Conservation (phyloP, 1,284 basidiomycete genomes). For the Ustilago bromivora region DNA sequence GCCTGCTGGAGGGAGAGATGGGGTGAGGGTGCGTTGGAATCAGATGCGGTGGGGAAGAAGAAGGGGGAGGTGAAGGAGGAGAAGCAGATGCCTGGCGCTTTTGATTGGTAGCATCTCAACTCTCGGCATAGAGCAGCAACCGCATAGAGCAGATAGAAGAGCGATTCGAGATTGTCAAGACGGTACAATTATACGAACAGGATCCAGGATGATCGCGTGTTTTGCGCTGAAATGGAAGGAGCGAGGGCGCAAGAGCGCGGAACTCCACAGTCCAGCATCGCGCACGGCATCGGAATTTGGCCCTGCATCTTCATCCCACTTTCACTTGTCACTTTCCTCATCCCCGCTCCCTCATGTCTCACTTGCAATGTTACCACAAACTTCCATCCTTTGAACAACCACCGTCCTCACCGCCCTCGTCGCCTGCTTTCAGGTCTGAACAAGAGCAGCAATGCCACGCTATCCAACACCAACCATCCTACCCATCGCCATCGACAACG, state of each 20-base stretch:
- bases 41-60: not conserved
- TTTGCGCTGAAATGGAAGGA: not conserved
- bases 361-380: constrained; percentile 1
- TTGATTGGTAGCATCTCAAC: constrained; percentile 33
- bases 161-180: no score
- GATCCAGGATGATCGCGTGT: not conserved
- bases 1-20: constrained; percentile 52
- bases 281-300: constrained; percentile 7
- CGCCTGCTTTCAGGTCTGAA: not conserved
- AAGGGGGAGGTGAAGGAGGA: constrained; percentile 2
- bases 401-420: constrained; percentile 8
- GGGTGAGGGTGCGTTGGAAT: constrained; percentile 33
- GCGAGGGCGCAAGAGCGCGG: not conserved
- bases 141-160: not conserved
- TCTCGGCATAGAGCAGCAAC: not conserved
- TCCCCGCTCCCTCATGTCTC: not conserved
- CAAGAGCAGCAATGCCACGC: constrained; percentile 26
- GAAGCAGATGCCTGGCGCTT: constrained; percentile 33
- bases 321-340: not conserved
- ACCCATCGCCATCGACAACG: constrained; percentile 32
- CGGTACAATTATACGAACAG: no score
- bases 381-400: not conserved
- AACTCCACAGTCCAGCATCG: constrained; percentile 10
- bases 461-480: constrained; percentile 30
- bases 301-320: constrained; percentile 13